phyloP scores from a whole-genome alignment of 331 rosid genomes.

The Acacia concinna region DNA sequence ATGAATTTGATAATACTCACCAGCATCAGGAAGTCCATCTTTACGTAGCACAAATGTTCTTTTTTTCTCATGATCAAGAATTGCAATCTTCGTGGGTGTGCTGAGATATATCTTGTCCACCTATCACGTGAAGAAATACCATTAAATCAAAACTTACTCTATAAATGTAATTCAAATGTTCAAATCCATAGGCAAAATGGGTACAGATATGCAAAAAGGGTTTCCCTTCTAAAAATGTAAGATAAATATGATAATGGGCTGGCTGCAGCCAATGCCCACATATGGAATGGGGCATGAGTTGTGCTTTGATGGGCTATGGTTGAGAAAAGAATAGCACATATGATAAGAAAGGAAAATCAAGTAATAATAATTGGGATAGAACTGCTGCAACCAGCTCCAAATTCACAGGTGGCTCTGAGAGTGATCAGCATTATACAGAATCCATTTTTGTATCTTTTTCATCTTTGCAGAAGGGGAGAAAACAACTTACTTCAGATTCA shows the following conservation, averaged over 20 bases:
- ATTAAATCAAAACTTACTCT: neutral
- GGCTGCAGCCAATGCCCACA: constrained; percentile 9
- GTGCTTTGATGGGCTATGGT: neutral
- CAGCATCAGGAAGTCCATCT: constrained; percentile 95
- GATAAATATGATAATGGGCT: neutral
- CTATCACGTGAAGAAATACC: constrained; percentile 39
- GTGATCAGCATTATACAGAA: neutral
- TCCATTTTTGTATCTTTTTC: neutral
- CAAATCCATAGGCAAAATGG: neutral
- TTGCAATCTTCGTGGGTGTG: constrained; percentile 87
- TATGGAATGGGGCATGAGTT: constrained; percentile 8
- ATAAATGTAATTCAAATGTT: neutral
- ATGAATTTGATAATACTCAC: constrained; percentile 38
- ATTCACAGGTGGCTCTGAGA: neutral
- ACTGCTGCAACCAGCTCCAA: neutral
- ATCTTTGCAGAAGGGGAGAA: neutral
- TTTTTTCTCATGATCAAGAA: constrained; percentile 89
- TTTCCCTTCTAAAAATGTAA: neutral
- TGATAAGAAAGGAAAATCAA: neutral
- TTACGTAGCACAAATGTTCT: constrained; percentile 82
- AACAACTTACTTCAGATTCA: constrained; percentile 70
- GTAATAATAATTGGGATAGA: neutral
- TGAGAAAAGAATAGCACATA: neutral
- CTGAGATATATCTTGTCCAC: constrained; percentile 82
- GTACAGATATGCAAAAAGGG: neutral